These are phyloP conservation scores for Brassica nigra DNA, from an alignment of 345 rosid species.

Conservation along the genomic window DNA sequence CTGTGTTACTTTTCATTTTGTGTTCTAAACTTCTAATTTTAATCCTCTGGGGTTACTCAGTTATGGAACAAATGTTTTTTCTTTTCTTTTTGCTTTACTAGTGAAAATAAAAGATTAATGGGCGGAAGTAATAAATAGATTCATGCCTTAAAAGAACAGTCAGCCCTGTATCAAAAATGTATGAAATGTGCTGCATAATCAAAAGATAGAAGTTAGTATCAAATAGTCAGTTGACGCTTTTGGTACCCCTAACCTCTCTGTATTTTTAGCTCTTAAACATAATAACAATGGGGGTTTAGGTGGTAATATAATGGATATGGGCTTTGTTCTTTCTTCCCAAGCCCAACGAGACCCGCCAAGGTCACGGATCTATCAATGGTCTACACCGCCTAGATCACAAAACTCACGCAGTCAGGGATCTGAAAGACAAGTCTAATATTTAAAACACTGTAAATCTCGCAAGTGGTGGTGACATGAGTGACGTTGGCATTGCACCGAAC, in stretches of 20 bases:
- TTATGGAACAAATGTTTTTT: background rate
- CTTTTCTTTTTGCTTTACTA: background rate
- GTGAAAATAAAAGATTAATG: background rate
- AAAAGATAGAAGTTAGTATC: too few relatives aligned
- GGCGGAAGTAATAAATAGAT: background rate
- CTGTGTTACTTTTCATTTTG: background rate
- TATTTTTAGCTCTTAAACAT: too few relatives aligned
- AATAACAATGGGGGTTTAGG: too few relatives aligned
- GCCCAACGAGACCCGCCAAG: background rate
- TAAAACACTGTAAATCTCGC: background rate
- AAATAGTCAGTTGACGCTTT: too few relatives aligned
- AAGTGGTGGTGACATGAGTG: constrained; percentile 17
- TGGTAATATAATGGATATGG: background rate
- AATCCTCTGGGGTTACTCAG: background rate
- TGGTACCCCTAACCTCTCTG: too few relatives aligned
- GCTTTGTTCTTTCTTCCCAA: background rate
- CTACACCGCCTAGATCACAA: background rate
- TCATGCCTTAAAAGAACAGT: background rate
- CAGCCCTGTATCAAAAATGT: background rate
- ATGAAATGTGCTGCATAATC: too few relatives aligned
- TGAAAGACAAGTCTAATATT: background rate
- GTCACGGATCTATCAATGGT: too few relatives aligned
- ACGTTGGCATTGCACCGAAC: constrained; percentile 18
- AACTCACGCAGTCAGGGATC: background rate
- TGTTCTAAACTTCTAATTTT: constrained; percentile 3